Base-by-base conservation (phyloP, 768 basidiomycete genomes). In the Suillus placidus region DNA sequence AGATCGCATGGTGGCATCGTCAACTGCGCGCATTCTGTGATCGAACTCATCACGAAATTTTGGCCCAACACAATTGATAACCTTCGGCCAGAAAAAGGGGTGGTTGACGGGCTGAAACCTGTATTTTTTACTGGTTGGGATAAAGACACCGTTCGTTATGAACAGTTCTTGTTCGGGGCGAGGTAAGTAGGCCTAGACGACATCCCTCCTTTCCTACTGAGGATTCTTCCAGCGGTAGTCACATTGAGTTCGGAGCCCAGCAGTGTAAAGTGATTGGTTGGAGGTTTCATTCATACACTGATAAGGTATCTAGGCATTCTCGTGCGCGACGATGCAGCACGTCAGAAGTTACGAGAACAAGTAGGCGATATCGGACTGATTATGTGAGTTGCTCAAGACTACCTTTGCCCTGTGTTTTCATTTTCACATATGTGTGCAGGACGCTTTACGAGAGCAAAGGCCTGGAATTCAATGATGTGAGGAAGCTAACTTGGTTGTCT, bases 1-100 rank as follows among this genome's bases (percentile, higher is more conserved):
- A 84, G 91, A 6, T 91, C 89, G 0, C 89, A 91, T 70, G 84
- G 83, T 0, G 91, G 91, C 2, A 92, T 92, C 51, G 86, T 92
- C n/a, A 80, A 87, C 55, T 90, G 88, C 68, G 91, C 91, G 0
- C 84, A 87, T 61, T 84, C 83, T 0, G 76, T 91, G 32, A 83
- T 92, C 5, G 82, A 87, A n/a, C 74, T 92, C 1, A 85, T 92
- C 16, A 82, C 77, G 18, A 70, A 68, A 10, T 88, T 88, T 64
- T 92, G 89, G 87, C 87, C 87, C 0, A 74, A 87, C 68, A 78
- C 87, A 0, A 90, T 92, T 32, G 91, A 92, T 71, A 68, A 67
- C 2, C 81, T 92, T 18, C 78, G 78, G 9, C 81, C 78, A 5
- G 91, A 92, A 72, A 74, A 77, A 45, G 89, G 87, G 0, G 73